A percentile compares a stretch with the other conserved stretches of the same genome.
These are phyloP conservation scores for Phoenix dactylifera DNA, from an alignment of 176 grass and related monocot genomes.

Conservation along the genomic window DNA sequence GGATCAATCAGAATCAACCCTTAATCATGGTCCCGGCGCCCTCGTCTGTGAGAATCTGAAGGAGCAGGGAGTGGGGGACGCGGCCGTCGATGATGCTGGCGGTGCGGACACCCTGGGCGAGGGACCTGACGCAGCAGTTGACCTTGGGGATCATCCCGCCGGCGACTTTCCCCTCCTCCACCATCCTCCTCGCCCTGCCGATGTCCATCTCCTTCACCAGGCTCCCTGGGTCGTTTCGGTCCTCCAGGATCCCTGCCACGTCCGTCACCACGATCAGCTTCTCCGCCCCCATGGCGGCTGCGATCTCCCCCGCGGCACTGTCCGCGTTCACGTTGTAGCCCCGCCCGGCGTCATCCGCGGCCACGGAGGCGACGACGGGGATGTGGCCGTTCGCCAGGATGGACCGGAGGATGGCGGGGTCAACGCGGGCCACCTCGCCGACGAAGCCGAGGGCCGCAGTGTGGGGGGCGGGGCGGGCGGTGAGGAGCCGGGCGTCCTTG, in stretches of 20 bases:
- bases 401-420: no score
- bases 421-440: no score
- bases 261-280: conserved; percentile 78
- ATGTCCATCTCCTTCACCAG: conserved; percentile 70
- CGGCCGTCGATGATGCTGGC: conserved; percentile 74
- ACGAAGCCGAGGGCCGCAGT: no score
- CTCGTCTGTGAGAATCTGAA: conserved; percentile 78
- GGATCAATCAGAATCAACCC: conserved; percentile 22
- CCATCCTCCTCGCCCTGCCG: conserved; percentile 46
- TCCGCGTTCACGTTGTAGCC: conserved; percentile 90
- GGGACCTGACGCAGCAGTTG: conserved; percentile 50
- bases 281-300: conserved; percentile 55
- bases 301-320: conserved; percentile 68
- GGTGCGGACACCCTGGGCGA: conserved; percentile 63
- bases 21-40: conserved; percentile 79
- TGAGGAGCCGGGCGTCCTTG: no score
- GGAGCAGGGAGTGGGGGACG: conserved; percentile 69
- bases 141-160: conserved; percentile 94
- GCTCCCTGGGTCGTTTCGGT: conserved; percentile 47
- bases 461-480: no score
- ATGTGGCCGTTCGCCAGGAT: conserved; percentile 32
- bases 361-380: conserved; percentile 80
- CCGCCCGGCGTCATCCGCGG: conserved; percentile 57
- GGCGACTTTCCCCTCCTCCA: conserved; percentile 59
- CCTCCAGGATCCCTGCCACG: conserved; percentile 51